phyloP scores from a whole-genome alignment of 2,329 filamentous ascomycete species.

The Aspergillus jensenii region DNA sequence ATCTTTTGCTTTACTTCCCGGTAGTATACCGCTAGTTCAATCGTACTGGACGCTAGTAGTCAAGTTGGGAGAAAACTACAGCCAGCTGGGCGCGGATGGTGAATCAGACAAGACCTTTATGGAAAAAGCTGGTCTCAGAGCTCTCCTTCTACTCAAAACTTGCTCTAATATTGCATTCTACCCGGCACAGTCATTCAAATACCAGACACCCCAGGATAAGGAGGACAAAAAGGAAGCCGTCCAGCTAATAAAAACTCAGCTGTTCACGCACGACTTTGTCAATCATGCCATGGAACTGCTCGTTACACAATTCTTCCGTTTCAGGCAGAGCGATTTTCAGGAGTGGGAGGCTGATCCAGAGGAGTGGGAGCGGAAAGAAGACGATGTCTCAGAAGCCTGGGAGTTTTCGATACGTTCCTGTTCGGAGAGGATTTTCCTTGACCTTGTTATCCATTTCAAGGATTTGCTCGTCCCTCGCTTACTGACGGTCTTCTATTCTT shows the following conservation, averaged over 20 bases:
- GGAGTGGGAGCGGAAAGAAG: conserved; percentile 90
- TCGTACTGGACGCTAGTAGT: conserved; percentile 84
- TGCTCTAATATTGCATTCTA: conserved; percentile 85
- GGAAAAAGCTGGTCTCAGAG: conserved; percentile 80
- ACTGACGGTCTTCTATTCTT: conserved; percentile 76
- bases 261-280: conserved; percentile 76
- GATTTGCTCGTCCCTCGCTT: conserved; percentile 75
- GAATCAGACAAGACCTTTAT: conserved; percentile 57
- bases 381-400: conserved; percentile 79
- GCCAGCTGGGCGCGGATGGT: conserved; percentile 43
- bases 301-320: conserved; percentile 84
- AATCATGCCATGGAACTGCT: conserved; percentile 79
- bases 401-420: conserved; percentile 92
- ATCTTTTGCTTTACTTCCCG: conserved; percentile 78
- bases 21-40: conserved; percentile 72
- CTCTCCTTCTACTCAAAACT: conserved; percentile 75
- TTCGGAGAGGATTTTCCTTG: conserved; percentile 89
- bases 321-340: conserved; percentile 78
- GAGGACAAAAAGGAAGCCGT: conserved; percentile 72
- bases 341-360: conserved; percentile 95
- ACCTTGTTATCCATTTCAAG: conserved; percentile 87
- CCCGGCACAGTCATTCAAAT: conserved; percentile 79
- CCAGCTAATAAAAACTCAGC: conserved; percentile 66
- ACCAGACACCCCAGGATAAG: conserved; percentile 71
- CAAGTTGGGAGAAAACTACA: conserved; percentile 70